These are phyloP conservation scores for Aphanomyces astaci DNA, from an alignment of 352 stramenopile genomes.

Conservation along the genomic window DNA sequence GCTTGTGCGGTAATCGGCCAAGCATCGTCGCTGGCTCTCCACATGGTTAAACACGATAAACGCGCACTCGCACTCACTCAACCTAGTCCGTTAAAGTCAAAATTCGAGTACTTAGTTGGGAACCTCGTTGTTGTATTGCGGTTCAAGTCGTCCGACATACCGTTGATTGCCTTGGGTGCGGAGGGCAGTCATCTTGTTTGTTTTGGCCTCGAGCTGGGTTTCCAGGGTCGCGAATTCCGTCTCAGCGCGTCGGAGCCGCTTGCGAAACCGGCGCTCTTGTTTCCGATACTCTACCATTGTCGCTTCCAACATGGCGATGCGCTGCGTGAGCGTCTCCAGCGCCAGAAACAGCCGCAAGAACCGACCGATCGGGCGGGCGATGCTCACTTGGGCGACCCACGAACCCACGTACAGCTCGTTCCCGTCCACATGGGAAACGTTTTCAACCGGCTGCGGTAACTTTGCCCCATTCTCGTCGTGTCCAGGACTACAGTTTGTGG, in stretches of 20 bases:
- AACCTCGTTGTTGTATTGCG: too few species aligned
- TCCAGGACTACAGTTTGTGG: too few species aligned
- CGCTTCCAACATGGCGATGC: conserved; percentile 47
- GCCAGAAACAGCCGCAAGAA: conserved; percentile 62
- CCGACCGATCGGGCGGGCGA: conserved; percentile 64
- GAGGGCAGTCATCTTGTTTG: conserved; percentile 53
- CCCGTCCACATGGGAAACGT: conserved; percentile 53
- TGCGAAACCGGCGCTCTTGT: not conserved
- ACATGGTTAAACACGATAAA: conserved; percentile 86
- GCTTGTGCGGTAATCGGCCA: conserved; percentile 68
- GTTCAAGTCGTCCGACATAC: too few species aligned
- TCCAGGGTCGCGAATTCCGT: conserved; percentile 32
- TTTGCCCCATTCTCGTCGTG: too few species aligned
- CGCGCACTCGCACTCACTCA: conserved; percentile 65
- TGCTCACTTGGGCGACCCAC: conserved; percentile 83
- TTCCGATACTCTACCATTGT: conserved; percentile 28
- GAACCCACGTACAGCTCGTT: conserved; percentile 62
- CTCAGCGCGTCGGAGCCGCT: conserved; percentile 26
- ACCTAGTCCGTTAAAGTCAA: not conserved
- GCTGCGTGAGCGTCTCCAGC: conserved; percentile 56
- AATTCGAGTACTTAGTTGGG: not conserved
- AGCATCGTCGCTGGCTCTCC: conserved; percentile 59
- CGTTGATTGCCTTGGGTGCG: conserved; percentile 25
- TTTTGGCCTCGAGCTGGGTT: conserved; percentile 42
- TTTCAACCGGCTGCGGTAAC: conserved; percentile 48